Conservation (phyloP, 352 stramenopile genomes). For the Phytophthora lateralis region DNA sequence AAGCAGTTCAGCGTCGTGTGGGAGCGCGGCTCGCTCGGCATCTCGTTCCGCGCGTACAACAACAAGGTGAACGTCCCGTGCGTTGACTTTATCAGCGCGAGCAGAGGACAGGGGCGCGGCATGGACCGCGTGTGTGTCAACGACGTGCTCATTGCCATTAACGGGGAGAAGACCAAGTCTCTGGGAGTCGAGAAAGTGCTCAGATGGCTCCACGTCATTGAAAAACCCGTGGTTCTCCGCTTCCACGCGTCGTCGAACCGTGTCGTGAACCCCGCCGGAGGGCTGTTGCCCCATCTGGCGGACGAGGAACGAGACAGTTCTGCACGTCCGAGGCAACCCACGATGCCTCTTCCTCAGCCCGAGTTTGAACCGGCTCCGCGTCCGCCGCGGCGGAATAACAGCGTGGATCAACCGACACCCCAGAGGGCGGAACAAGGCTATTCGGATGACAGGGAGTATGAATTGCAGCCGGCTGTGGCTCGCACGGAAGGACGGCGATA, state of each 20-base stretch:
- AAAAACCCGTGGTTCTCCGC: slow-evolving; percentile 76
- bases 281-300: slow-evolving; percentile 26
- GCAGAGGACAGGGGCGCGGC: slow-evolving; percentile 58
- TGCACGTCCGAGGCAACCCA: slow-evolving; percentile 18
- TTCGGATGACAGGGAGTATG: slow-evolving; percentile 28
- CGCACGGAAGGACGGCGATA: slow-evolving; percentile 24
- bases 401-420: slow-evolving; percentile 26
- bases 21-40: slow-evolving; percentile 68
- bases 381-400: slow-evolving; percentile 37
- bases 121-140: slow-evolving; percentile 83
- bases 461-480: slow-evolving; percentile 17
- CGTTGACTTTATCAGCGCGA: slow-evolving; percentile 67
- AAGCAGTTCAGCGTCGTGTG: slow-evolving; percentile 83
- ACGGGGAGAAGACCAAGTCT: slow-evolving; percentile 78
- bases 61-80: slow-evolving; percentile 71
- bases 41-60: slow-evolving; percentile 78
- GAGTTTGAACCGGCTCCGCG: slow-evolving; percentile 41
- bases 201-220: slow-evolving; percentile 74
- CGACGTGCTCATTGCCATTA: slow-evolving; percentile 83
- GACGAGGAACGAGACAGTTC: slow-evolving; percentile 23
- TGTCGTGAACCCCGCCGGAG: slow-evolving; percentile 38
- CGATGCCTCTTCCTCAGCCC: slow-evolving; percentile 27
- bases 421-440: slow-evolving; percentile 21
- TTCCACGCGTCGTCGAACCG: slow-evolving; percentile 83
- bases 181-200: slow-evolving; percentile 79